Conservation (phyloP, 805 yeast genomes). For the Saccharomycopsis sp. region DNA sequence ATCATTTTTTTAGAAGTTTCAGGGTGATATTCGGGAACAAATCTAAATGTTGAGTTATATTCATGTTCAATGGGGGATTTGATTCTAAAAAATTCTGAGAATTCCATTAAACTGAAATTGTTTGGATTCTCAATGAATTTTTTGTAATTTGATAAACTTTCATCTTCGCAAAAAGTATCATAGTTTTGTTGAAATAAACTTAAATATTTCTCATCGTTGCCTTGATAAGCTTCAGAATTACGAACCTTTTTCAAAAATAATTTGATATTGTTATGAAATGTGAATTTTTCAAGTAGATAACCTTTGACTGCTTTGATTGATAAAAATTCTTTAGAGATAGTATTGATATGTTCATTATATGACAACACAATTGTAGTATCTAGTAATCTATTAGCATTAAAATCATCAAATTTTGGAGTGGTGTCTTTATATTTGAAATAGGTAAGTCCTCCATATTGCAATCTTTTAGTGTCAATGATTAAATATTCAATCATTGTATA, state of each 20-base stretch:
- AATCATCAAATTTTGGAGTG: not conserved
- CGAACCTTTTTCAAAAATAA: not conserved
- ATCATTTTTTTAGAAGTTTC: too few relatives aligned
- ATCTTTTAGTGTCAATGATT: not conserved
- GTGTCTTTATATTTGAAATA: not conserved
- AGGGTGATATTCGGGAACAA: too few relatives aligned
- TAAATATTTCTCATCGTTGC: too few relatives aligned
- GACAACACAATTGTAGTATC: not conserved
- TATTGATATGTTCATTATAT: slow-evolving; percentile 1
- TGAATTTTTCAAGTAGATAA: slow-evolving; percentile 13
- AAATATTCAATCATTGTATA: slow-evolving; percentile 5
- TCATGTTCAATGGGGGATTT: too few relatives aligned
- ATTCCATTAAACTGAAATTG: slow-evolving; percentile 6
- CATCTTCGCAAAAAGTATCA: too few relatives aligned
- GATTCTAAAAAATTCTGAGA: slow-evolving; percentile 4
- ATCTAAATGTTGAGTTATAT: too few relatives aligned
- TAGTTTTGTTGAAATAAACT: too few relatives aligned
- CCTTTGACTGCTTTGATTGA: slow-evolving; percentile 12
- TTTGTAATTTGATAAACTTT: too few relatives aligned
- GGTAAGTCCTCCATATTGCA: not conserved
- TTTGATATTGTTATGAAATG: slow-evolving; percentile 1
- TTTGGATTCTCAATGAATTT: too few relatives aligned
- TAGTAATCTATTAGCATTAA: too few relatives aligned
- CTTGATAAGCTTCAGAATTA: too few relatives aligned
- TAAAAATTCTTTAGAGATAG: slow-evolving; percentile 1